Conservation (phyloP, 768 basidiomycete genomes). For the Chlorophyllum brunneum region DNA sequence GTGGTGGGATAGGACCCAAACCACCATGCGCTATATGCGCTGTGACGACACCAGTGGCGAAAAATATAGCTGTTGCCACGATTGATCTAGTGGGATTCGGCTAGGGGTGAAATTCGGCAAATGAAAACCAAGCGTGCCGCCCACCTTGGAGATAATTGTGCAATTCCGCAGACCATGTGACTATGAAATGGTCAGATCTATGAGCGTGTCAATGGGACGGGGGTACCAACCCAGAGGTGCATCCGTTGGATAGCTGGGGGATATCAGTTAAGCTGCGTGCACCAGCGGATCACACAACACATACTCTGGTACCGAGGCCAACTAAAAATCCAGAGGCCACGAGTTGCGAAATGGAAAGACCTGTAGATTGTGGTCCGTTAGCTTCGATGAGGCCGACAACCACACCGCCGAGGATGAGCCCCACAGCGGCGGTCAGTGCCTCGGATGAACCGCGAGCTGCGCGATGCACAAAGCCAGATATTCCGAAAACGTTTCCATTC, state of each 20-base stretch:
- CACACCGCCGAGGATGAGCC: constrained; percentile 47
- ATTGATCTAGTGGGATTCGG: constrained; percentile 37
- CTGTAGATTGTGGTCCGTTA: constrained; percentile 23
- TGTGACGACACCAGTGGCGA: constrained; percentile 43
- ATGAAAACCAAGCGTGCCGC: constrained; percentile 14
- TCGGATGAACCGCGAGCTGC: constrained; percentile 42
- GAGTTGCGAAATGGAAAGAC: constrained; percentile 25
- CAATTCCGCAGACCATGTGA: constrained; percentile 62
- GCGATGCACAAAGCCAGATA: constrained; percentile 58
- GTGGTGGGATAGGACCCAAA: constrained; percentile 24
- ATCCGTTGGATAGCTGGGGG: constrained; percentile 40
- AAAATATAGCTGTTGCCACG: constrained; percentile 51
- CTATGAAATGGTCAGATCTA: constrained; percentile 24
- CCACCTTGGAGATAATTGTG: constrained; percentile 52
- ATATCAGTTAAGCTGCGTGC: constrained; percentile 8
- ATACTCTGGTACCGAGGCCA: constrained; percentile 55
- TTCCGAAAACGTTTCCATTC: constrained; percentile 55
- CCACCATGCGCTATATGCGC: constrained; percentile 34
- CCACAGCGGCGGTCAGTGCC: constrained; percentile 35
- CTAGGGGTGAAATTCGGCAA: constrained; percentile 5
- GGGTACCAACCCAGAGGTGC: constrained; percentile 53
- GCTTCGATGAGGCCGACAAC: constrained; percentile 38
- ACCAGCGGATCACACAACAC: not conserved
- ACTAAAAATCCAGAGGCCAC: constrained; percentile 51
- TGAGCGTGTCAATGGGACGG: not conserved